Evolutionary conservation across 257 asterid species (phyloP).

Genomic region (Galeopsis tetrahit): DNA sequence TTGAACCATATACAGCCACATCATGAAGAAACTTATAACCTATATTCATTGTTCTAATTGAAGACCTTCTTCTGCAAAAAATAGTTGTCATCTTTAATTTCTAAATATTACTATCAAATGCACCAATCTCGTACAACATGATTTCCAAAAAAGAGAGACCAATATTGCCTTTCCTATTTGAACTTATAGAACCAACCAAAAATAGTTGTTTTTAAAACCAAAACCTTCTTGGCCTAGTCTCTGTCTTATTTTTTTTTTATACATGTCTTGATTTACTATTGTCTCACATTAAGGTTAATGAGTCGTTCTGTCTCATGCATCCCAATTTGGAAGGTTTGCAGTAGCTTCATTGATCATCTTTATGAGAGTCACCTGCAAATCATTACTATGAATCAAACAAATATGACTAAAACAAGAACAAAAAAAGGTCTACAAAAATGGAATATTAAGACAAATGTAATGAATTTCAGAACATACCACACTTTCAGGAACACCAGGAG

Average conservation of each 20-base stretch:
- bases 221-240: not conserved
- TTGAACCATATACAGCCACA: no score
- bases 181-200: not conserved
- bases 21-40: no score
- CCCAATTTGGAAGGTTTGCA: conserved; percentile 61
- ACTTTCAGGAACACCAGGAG: conserved; percentile 59
- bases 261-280: not conserved
- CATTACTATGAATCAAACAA: not conserved
- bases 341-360: conserved; percentile 70
- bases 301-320: not conserved
- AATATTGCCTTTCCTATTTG: not conserved
- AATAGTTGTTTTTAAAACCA: not conserved
- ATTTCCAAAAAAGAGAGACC: not conserved
- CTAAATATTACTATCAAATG: not conserved
- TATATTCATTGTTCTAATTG: not conserved
- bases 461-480: conserved; percentile 45
- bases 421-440: not conserved
- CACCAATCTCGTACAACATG: not conserved
- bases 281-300: not conserved
- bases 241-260: not conserved
- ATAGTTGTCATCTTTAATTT: not conserved
- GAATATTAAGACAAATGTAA: not conserved
- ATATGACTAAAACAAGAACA: not conserved
- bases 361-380: conserved; percentile 58
- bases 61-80: not conserved